These are phyloP conservation scores for Penicillium roqueforti DNA, from an alignment of 495 filamentous ascomycete species.

Conservation along the genomic window DNA sequence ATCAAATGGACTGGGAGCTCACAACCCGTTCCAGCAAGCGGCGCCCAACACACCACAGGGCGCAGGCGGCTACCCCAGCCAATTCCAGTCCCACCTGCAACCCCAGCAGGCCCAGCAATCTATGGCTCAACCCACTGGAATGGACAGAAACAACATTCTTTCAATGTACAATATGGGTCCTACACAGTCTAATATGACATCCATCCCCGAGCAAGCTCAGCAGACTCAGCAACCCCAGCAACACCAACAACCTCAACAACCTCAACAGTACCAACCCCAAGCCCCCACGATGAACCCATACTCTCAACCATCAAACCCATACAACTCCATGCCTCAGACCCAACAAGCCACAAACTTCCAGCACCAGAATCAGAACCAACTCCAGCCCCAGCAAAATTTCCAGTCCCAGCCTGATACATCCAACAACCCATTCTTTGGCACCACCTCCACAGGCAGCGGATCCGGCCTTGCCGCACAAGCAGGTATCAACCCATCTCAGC, in stretches of 20 bases:
- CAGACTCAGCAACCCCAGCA: slow-evolving; percentile 16
- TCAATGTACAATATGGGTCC: slow-evolving; percentile 80
- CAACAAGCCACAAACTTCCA: slow-evolving; percentile 21
- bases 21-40: slow-evolving; percentile 38
- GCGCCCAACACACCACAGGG: slow-evolving; percentile 29
- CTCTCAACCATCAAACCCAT: slow-evolving; percentile 20
- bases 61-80: slow-evolving; percentile 23
- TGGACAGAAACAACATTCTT: slow-evolving; percentile 81
- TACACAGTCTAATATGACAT: slow-evolving; percentile 45
- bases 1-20: slow-evolving; percentile 26
- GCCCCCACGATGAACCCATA: slow-evolving; percentile 17
- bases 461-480: slow-evolving; percentile 26
- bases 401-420: slow-evolving; percentile 16
- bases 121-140: slow-evolving; percentile 39
- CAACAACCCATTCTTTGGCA: slow-evolving; percentile 40
- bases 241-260: slow-evolving; percentile 9
- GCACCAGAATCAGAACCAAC: slow-evolving; percentile 15
- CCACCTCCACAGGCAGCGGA: slow-evolving; percentile 6
- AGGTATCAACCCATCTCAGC: slow-evolving; percentile 15
- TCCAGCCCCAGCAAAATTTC: slow-evolving; percentile 28
- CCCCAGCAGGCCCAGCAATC: slow-evolving; percentile 38
- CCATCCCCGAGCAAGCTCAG: slow-evolving; percentile 32
- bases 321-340: slow-evolving; percentile 24
- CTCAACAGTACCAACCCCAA: slow-evolving; percentile 6
- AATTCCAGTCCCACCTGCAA: slow-evolving; percentile 26